A percentile compares a stretch with the other conserved stretches of the same genome.
phyloP scores from a whole-genome alignment of 2,329 filamentous ascomycete species.

The Paraphoma chrysanthemicola region DNA sequence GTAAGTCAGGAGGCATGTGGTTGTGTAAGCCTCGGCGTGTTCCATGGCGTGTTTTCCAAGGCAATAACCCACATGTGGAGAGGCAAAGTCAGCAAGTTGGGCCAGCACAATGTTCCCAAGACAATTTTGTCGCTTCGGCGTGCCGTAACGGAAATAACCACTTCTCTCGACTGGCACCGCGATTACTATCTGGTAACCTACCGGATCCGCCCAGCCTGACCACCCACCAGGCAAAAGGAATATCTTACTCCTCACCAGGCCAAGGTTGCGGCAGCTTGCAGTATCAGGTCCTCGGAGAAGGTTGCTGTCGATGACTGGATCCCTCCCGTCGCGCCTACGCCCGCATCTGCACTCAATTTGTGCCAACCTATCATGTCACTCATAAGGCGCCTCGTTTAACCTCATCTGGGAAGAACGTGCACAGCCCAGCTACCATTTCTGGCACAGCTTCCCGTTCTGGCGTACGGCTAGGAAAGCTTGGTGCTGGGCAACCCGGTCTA shows the following conservation, averaged over 20 bases:
- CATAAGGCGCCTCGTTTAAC: constrained; percentile 11
- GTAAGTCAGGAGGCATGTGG: too few relatives aligned
- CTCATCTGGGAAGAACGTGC: constrained; percentile 3
- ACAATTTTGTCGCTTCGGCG: background rate
- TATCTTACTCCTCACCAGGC: background rate
- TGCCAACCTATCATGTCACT: constrained; percentile 8
- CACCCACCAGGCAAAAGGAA: background rate
- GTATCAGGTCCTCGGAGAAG: background rate
- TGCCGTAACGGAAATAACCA: background rate
- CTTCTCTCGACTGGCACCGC: background rate
- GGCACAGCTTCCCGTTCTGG: constrained; percentile 14
- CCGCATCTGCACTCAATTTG: constrained; percentile 16
- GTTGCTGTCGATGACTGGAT: constrained; percentile 6
- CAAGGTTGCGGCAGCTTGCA: constrained; percentile 1
- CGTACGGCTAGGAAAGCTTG: constrained; percentile 3
- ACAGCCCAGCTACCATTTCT: constrained; percentile 10
- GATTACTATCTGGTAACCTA: background rate
- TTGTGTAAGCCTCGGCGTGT: too few relatives aligned
- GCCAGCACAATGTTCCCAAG: background rate
- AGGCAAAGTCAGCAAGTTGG: background rate
- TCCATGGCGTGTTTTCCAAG: background rate
- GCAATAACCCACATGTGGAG: background rate
- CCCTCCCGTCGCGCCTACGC: constrained; percentile 1
- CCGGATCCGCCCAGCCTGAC: background rate
- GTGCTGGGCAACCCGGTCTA: constrained; percentile 1